Evolutionary conservation across 2,329 filamentous ascomycete species (phyloP).

Genomic region (Paraconiothyrium brasiliense): DNA sequence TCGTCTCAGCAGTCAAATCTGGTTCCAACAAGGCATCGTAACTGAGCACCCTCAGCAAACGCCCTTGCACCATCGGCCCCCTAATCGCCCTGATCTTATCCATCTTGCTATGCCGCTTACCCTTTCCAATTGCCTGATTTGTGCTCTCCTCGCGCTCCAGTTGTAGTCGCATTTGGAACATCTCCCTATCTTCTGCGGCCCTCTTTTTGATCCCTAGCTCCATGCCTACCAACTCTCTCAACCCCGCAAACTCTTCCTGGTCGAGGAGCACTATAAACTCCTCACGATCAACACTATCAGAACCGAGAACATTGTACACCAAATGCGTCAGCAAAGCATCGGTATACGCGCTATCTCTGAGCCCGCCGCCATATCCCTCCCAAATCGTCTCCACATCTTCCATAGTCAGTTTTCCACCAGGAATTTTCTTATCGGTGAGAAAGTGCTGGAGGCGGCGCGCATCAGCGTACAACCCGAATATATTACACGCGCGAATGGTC

Average conservation of each 20-base stretch:
- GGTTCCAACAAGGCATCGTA: conserved; percentile 4
- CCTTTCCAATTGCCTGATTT: background rate
- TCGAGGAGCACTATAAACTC: background rate
- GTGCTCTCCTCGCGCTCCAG: background rate
- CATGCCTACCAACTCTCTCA: background rate
- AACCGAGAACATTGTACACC: conserved; percentile 4
- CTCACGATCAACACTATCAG: background rate
- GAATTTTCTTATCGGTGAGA: conserved; percentile 4
- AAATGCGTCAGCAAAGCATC: conserved; percentile 7
- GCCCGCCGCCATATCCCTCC: conserved; percentile 6
- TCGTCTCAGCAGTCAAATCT: background rate
- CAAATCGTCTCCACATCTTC: conserved; percentile 8
- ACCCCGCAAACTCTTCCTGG: conserved; percentile 3
- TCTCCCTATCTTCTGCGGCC: background rate
- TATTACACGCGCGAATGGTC: conserved; percentile 8
- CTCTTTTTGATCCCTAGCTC: conserved; percentile 9
- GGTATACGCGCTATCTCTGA: conserved; percentile 4
- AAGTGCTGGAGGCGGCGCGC: conserved; percentile 6
- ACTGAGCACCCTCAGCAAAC: conserved; percentile 10
- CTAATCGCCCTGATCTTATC: background rate
- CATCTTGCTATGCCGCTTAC: background rate
- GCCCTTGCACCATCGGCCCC: conserved; percentile 8
- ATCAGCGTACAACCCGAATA: conserved; percentile 3
- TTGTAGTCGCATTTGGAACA: background rate
- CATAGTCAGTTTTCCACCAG: background rate